Evolutionary conservation across 352 stramenopile species (phyloP).

Genomic region (Pythium utonaiense): DNA sequence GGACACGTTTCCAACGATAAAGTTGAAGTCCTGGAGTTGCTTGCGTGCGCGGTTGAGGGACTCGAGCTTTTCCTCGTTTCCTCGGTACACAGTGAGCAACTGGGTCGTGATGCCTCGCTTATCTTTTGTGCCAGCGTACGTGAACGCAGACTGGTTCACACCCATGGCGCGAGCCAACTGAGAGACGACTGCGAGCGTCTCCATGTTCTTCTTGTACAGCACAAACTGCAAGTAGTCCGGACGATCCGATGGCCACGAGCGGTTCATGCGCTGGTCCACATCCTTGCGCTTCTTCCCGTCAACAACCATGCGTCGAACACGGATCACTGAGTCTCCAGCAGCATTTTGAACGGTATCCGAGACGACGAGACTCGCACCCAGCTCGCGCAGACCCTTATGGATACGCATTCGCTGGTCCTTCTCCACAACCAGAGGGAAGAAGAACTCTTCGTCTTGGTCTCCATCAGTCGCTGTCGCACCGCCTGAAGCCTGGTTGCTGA

Average conservation of each 20-base stretch:
- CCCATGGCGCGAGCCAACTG: conserved; percentile 76
- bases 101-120: conserved; percentile 96
- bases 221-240: conserved; percentile 93
- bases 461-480: neutral
- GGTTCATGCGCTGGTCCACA: conserved; percentile 50
- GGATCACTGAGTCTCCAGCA: conserved; percentile 50
- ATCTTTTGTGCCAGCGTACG: conserved; percentile 96
- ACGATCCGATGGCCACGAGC: conserved; percentile 60
- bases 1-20: conserved; percentile 91
- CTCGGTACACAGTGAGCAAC: conserved; percentile 89
- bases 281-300: conserved; percentile 84
- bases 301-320: conserved; percentile 81
- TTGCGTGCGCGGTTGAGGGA: conserved; percentile 68
- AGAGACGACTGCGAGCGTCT: conserved; percentile 88
- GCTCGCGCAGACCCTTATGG: conserved; percentile 80
- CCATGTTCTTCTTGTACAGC: conserved; percentile 97
- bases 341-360: conserved; percentile 85
- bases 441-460: conserved; percentile 40
- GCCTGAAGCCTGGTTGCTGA: conserved; percentile 10
- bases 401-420: conserved; percentile 86
- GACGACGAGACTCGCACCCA: conserved; percentile 59
- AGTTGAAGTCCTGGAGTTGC: conserved; percentile 78
- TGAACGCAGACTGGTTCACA: conserved; percentile 70
- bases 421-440: conserved; percentile 66
- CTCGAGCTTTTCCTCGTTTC: conserved; percentile 72